Evolutionary conservation across 2,329 filamentous ascomycete genomes (phyloP), one percentile per base, ranked within the genome.

Genomic region (Cercospora zeina): DNA sequence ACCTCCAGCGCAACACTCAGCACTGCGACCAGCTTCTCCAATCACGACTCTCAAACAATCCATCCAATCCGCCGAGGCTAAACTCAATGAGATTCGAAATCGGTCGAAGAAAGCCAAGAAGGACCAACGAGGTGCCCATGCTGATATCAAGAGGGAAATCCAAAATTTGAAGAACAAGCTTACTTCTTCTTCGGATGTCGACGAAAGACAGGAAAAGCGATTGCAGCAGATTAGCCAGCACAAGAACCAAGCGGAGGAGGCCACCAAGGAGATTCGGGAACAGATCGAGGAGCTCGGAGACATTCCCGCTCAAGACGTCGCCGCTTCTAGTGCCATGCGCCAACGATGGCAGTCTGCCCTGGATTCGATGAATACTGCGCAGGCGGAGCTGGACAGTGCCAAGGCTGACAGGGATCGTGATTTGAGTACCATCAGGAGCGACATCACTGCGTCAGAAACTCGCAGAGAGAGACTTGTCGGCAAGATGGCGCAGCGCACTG

Each of bases 21-120:
- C 85, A 16, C 82, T 89, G 34, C 86, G 88, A 54, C 89, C 89
- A 27, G 88, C 90, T 65, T 93, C 89, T 11, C 90, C 90, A 2
- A 87, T 86, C 9, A 90, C 89, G 9, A 93, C 89, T 1, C 81
- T 93, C 39, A 87, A 86, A 73, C 89, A 89, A 31, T 91, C 89
- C 1, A 91, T 93, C 68, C 85, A 85, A 51, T 85, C 87, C 10
- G 85, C 88, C 54, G 88, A 92, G 71, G 81, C 83, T 62, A 90
- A 88, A 74, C 80, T 92, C 33, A 80, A 83, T 24, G 89, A 92
- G 64, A 86, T 89, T 70, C 87, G 86, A 69, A 82, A 84, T 62
- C 84, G 85, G 57, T 83, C 90, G 68, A 91, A 90, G 78, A 83
- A 85, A 36, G 82, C 84, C 64, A 87, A 89, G 65, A 90, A 89